Percentiles rank a stretch among this genome's conserved stretches.
These are phyloP conservation scores for Calonectria honghensis DNA, from an alignment of 2,329 filamentous ascomycete genomes.

Conservation along the genomic window DNA sequence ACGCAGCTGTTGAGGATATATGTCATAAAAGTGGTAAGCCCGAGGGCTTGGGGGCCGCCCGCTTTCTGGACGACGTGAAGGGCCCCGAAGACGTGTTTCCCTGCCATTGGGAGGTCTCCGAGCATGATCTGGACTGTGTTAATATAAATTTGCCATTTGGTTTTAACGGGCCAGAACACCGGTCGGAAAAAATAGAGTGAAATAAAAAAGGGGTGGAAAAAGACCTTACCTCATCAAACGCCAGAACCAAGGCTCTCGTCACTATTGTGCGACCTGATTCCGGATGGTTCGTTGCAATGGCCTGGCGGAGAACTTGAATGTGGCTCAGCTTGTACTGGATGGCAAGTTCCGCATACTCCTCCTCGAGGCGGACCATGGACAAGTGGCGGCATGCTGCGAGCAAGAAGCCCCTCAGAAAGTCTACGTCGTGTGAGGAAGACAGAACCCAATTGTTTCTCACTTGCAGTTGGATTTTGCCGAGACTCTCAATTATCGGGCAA, in stretches of 20 bases:
- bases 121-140: conserved; percentile 34
- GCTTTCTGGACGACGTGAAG: conserved; percentile 25
- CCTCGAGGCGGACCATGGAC: conserved; percentile 13
- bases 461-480: conserved; percentile 7
- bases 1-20: conserved; percentile 33
- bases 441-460: conserved; percentile 42
- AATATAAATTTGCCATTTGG: neutral
- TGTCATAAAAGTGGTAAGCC: conserved; percentile 32
- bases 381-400: conserved; percentile 41
- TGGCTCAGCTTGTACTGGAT: conserved; percentile 41
- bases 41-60: conserved; percentile 34
- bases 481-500: conserved; percentile 36
- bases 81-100: conserved; percentile 35
- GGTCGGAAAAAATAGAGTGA: too few relatives aligned
- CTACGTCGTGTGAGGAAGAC: conserved; percentile 36
- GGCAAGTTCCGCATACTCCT: conserved; percentile 34
- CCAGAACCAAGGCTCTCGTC: conserved; percentile 39
- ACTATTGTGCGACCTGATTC: conserved; percentile 28
- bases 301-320: conserved; percentile 35
- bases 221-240: conserved; percentile 43
- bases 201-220: too few relatives aligned
- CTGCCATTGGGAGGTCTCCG: conserved; percentile 37
- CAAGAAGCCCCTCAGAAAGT: conserved; percentile 41
- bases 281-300: conserved; percentile 3
- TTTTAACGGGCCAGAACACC: neutral